Conservation (phyloP, 2,329 filamentous ascomycete species). For the Aureobasidium pullulans region DNA sequence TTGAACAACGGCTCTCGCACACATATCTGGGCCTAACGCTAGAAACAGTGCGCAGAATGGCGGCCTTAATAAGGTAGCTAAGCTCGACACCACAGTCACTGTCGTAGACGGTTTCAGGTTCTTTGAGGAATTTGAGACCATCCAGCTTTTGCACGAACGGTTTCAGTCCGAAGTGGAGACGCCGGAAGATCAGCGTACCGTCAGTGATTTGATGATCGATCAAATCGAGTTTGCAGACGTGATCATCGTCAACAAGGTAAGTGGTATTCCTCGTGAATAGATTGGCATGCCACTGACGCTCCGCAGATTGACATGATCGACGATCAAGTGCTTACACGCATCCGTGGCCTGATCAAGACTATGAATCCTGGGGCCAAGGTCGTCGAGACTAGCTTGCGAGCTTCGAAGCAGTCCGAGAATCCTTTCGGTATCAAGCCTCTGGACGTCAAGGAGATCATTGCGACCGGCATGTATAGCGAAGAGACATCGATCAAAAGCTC, state of each 20-base stretch:
- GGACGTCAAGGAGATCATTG: conserved; percentile 56
- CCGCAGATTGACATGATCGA: conserved; percentile 49
- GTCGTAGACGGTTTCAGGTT: conserved; percentile 68
- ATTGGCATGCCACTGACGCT: background rate
- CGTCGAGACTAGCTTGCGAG: conserved; percentile 42
- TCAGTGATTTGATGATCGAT: conserved; percentile 68
- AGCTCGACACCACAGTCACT: conserved; percentile 63
- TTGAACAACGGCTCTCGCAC: conserved; percentile 1
- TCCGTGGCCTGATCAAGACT: conserved; percentile 49
- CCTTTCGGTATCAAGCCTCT: conserved; percentile 14
- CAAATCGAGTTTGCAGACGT: conserved; percentile 74
- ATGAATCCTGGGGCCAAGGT: conserved; percentile 62
- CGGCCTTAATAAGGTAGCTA: conserved; percentile 58
- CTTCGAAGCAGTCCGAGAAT: conserved; percentile 8
- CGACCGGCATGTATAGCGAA: conserved; percentile 59
- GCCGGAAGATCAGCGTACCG: conserved; percentile 63
- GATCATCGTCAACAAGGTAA: conserved; percentile 59
- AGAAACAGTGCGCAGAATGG: conserved; percentile 45
- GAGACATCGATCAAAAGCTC: conserved; percentile 56
- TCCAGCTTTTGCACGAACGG: conserved; percentile 58
- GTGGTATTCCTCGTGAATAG: background rate
- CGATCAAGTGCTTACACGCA: conserved; percentile 30
- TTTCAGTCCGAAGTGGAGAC: conserved; percentile 52
- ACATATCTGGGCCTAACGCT: background rate
- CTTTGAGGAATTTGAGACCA: conserved; percentile 63